Percentiles rank a stretch among this genome's conserved stretches.
These are phyloP conservation scores for Chlorella variabilis DNA, from an alignment of 163 green algal genomes.

Conservation along the genomic window DNA sequence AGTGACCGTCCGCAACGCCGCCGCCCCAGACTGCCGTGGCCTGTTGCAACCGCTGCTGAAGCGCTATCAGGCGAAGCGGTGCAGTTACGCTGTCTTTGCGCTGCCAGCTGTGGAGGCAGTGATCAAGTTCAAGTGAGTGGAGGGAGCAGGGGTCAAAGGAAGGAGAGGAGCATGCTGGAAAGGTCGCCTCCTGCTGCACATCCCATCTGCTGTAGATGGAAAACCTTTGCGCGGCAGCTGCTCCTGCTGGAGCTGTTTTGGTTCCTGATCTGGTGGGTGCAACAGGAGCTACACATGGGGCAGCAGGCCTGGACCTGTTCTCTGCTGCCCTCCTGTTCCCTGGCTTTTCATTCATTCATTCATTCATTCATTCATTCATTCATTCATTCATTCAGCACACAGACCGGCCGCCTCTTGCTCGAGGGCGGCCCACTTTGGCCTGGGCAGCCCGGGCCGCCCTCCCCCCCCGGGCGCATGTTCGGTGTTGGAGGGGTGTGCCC, in stretches of 20 bases:
- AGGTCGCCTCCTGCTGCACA: no score
- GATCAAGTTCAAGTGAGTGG: constrained; percentile 41
- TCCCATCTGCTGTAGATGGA: constrained; percentile 41
- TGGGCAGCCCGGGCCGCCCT: no score
- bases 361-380: no score
- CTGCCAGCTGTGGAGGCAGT: constrained; percentile 44
- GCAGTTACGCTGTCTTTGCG: constrained; percentile 35
- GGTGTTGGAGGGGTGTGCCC: no score
- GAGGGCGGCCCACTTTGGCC: no score
- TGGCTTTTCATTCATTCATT: no score
- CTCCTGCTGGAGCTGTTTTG: constrained; percentile 33
- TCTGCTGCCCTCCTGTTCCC: not conserved
- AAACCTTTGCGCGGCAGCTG: constrained; percentile 19
- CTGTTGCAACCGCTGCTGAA: constrained; percentile 47
- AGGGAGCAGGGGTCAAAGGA: not conserved
- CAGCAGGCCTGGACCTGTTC: not conserved
- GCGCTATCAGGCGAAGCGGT: constrained; percentile 39
- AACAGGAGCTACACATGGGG: not conserved
- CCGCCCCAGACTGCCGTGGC: constrained; percentile 23
- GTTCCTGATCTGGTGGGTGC: constrained; percentile 37
- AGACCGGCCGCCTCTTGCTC: no score
- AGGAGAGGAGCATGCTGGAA: not conserved
- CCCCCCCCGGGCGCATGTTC: no score
- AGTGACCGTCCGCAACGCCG: constrained; percentile 29
- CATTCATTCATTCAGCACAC: no score